Percentiles rank a stretch among this genome's conserved stretches.
Conservation (phyloP, 208 protist genomes). For the Naegleria gruberi region DNA sequence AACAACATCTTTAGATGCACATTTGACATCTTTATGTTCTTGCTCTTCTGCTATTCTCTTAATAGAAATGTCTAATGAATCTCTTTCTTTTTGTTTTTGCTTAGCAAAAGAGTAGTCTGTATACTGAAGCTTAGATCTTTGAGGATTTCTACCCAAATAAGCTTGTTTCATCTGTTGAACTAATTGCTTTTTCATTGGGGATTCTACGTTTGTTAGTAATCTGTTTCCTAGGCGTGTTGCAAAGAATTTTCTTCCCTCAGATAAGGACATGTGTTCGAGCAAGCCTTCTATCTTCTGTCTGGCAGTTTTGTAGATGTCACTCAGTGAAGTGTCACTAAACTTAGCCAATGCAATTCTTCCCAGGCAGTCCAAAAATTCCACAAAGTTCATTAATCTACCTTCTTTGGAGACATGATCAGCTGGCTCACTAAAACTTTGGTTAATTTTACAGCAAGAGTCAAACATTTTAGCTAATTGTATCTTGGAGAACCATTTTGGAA, state of each 20-base stretch:
- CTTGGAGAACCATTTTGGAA: background rate
- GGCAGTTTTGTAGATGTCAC: background rate
- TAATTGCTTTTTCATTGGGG: background rate
- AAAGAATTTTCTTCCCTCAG: background rate
- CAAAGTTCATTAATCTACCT: background rate
- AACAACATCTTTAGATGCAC: background rate
- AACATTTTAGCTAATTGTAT: background rate
- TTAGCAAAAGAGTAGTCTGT: background rate
- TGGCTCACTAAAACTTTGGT: background rate
- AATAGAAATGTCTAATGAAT: background rate
- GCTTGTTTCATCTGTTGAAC: background rate
- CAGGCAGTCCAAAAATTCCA: conserved; percentile 11
- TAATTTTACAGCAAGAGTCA: background rate
- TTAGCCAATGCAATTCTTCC: background rate
- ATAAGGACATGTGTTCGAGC: background rate
- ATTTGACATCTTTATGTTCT: background rate
- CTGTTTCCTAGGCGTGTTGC: background rate
- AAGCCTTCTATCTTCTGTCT: background rate
- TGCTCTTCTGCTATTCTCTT: background rate
- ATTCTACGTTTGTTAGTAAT: background rate
- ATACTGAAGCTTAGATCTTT: background rate
- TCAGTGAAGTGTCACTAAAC: background rate
- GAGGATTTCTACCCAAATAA: background rate
- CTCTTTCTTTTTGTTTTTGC: background rate
- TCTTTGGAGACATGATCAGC: background rate